A percentile compares a stretch with the other conserved stretches of the same genome.
These are phyloP conservation scores for Porcisia deanei DNA, from an alignment of 208 protist genomes.

Conservation along the genomic window DNA sequence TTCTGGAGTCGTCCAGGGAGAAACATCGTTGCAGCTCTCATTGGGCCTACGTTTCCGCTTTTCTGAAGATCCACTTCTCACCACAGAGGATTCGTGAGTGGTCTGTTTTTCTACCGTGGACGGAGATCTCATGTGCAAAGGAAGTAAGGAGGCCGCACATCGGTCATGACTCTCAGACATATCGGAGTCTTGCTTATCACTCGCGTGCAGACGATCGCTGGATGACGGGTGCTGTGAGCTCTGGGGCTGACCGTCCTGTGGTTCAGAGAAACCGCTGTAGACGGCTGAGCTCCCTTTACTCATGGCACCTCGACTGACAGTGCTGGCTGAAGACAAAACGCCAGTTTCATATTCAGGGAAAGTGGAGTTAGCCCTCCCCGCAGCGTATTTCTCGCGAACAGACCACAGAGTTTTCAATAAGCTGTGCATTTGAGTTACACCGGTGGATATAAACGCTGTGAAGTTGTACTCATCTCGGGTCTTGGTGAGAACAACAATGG, in stretches of 20 bases:
- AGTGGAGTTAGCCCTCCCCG: conserved; percentile 11
- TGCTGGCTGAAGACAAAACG: background rate
- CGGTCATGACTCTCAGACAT: background rate
- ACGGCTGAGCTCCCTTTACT: conserved; percentile 6
- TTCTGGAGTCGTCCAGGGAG: conserved; percentile 4
- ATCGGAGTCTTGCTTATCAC: conserved; percentile 9
- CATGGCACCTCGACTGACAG: background rate
- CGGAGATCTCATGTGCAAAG: background rate
- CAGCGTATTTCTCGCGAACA: conserved; percentile 46
- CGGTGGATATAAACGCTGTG: conserved; percentile 49
- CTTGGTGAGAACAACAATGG: conserved; percentile 38
- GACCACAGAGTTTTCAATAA: conserved; percentile 56
- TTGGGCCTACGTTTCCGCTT: conserved; percentile 5
- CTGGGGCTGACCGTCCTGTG: conserved; percentile 11
- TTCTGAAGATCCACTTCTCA: background rate
- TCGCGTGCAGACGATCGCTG: background rate
- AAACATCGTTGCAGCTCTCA: background rate
- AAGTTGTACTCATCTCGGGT: conserved; percentile 35
- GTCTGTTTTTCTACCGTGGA: background rate
- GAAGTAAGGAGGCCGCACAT: background rate
- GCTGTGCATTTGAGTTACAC: conserved; percentile 44
- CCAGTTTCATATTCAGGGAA: background rate
- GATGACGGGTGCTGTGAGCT: background rate
- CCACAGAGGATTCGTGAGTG: background rate
- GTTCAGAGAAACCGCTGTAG: background rate